These are phyloP conservation scores for Ilyonectria sp. DNA, from an alignment of 2,329 filamentous ascomycete genomes.

Conservation along the genomic window DNA sequence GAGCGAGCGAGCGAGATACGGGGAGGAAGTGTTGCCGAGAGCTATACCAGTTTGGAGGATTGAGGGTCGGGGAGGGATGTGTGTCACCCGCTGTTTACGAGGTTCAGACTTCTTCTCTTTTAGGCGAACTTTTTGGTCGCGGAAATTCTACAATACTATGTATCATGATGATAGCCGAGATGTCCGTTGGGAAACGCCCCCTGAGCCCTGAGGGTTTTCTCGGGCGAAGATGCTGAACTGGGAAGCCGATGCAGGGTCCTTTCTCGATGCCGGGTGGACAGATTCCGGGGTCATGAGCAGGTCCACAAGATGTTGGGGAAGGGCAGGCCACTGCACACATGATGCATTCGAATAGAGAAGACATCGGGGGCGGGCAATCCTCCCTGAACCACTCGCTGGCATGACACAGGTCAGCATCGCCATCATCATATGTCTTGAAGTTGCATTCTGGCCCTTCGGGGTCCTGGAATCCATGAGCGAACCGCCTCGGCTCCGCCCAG, in stretches of 20 bases:
- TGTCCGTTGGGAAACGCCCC: constrained; percentile 21
- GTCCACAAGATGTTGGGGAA: constrained; percentile 3
- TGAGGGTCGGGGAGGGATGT: constrained; percentile 37
- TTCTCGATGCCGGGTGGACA: constrained; percentile 1
- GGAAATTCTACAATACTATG: constrained; percentile 49
- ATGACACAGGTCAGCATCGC: neutral
- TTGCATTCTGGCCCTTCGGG: constrained; percentile 7
- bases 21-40: constrained; percentile 29
- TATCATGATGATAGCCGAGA: constrained; percentile 29
- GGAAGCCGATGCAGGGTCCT: constrained; percentile 19
- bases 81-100: constrained; percentile 50
- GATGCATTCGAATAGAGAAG: neutral
- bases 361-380: too few species aligned
- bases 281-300: constrained; percentile 20
- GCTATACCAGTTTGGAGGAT: constrained; percentile 43
- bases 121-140: constrained; percentile 53
- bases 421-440: neutral
- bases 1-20: constrained; percentile 37
- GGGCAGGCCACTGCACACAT: neutral
- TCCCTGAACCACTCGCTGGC: neutral
- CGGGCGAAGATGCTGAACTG: constrained; percentile 18
- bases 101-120: constrained; percentile 55
- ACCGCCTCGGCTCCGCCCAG: constrained; percentile 23
- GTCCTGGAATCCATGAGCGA: constrained; percentile 15
- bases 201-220: constrained; percentile 15